A percentile compares a stretch with the other conserved stretches of the same genome.
Evolutionary conservation across 1,139 yeast species (phyloP).

Genomic region (Zygoascus hellenicus): DNA sequence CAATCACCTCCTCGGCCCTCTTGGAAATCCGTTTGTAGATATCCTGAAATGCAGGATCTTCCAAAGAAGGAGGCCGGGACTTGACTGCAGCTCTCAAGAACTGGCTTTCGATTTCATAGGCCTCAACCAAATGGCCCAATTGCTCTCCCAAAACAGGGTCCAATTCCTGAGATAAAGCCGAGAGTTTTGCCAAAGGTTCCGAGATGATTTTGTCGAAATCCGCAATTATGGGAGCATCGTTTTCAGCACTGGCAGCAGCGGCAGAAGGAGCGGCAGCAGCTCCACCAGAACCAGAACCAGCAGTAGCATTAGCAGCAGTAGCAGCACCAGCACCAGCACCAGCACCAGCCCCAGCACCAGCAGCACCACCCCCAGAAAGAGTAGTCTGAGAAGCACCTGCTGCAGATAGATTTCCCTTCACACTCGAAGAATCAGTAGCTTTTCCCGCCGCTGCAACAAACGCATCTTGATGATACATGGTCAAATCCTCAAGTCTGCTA

Average conservation of each 20-base stretch:
- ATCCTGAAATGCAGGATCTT: slow-evolving; percentile 44
- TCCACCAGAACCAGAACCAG: slow-evolving; percentile 16
- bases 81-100: slow-evolving; percentile 56
- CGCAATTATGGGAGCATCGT: slow-evolving; percentile 21
- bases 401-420: slow-evolving; percentile 13
- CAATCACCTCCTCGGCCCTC: slow-evolving; percentile 51
- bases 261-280: slow-evolving; percentile 9
- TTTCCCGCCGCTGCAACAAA: slow-evolving; percentile 20
- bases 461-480: slow-evolving; percentile 64
- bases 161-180: slow-evolving; percentile 48
- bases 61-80: slow-evolving; percentile 60
- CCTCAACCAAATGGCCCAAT: slow-evolving; percentile 49
- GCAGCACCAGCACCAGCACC: slow-evolving; percentile 10
- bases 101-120: slow-evolving; percentile 53
- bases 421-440: slow-evolving; percentile 11
- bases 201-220: slow-evolving; percentile 53
- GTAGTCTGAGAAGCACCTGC: slow-evolving; percentile 16
- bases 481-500: slow-evolving; percentile 83
- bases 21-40: slow-evolving; percentile 66
- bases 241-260: slow-evolving; percentile 15
- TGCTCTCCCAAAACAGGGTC: slow-evolving; percentile 62
- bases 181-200: slow-evolving; percentile 56
- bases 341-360: slow-evolving; percentile 19
- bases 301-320: slow-evolving; percentile 31
- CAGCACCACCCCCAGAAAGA: slow-evolving; percentile 30